Conservation (phyloP, 2,329 filamentous ascomycete genomes). For the Sporothrix luriei region DNA sequence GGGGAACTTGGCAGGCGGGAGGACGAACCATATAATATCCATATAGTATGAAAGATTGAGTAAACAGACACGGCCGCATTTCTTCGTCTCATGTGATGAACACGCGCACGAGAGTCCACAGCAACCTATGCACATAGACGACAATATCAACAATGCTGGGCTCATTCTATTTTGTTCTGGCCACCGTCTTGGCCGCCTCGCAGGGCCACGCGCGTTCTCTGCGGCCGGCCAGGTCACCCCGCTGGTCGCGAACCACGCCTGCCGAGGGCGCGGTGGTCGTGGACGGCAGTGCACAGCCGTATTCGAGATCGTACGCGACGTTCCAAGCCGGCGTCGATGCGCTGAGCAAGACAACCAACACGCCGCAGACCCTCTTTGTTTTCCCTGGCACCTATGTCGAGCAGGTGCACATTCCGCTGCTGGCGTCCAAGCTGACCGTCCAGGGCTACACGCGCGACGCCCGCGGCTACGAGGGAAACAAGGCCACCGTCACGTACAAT, state of each 20-base stretch:
- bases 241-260: not conserved
- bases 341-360: not conserved
- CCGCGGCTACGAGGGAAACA: not conserved
- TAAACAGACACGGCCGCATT: too few species aligned
- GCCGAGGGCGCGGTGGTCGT: not conserved
- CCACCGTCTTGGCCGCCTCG: not conserved
- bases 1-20: too few species aligned
- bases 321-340: constrained; percentile 1
- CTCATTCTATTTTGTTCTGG: not conserved
- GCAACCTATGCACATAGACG: not conserved
- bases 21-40: too few species aligned
- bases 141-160: not conserved
- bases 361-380: constrained; percentile 4
- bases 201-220: not conserved
- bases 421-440: not conserved
- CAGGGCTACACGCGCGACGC: not conserved
- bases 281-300: not conserved
- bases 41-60: too few species aligned
- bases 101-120: too few species aligned
- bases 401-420: not conserved
- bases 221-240: not conserved
- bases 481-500: not conserved
- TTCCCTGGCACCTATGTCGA: constrained; percentile 5
- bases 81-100: not conserved
- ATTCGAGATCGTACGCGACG: not conserved